Conservation (phyloP, 192 early-diverging fungal genomes). For the Gryganskiella cystojenkinii region DNA sequence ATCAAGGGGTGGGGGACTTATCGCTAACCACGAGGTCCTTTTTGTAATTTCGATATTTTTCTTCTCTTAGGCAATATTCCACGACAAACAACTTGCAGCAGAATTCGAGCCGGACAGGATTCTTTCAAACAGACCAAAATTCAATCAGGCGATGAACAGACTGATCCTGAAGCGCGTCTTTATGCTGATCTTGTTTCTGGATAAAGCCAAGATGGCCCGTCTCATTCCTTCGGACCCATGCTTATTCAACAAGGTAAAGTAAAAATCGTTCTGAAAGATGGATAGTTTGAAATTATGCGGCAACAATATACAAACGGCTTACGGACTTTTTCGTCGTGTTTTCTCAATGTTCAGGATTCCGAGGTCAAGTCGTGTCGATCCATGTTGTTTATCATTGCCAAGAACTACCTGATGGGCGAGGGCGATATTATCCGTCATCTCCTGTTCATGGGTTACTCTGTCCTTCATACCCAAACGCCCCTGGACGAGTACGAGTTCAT, state of each 20-base stretch:
- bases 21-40: too few relatives aligned
- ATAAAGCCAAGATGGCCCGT: conserved; percentile 42
- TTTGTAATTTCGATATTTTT: too few relatives aligned
- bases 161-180: conserved; percentile 40
- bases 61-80: conserved; percentile 33
- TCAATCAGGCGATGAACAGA: conserved; percentile 44
- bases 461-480: conserved; percentile 35
- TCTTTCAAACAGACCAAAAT: conserved; percentile 40
- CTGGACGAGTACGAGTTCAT: conserved; percentile 50
- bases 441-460: conserved; percentile 47
- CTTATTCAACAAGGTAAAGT: conserved; percentile 44
- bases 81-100: conserved; percentile 31
- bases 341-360: conserved; percentile 14
- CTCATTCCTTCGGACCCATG: conserved; percentile 53
- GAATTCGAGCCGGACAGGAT: conserved; percentile 45
- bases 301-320: too few relatives aligned
- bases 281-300: too few relatives aligned
- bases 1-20: too few relatives aligned
- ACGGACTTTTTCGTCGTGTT: too few relatives aligned
- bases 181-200: conserved; percentile 53
- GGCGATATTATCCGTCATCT: conserved; percentile 50
- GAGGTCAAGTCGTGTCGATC: conserved; percentile 39
- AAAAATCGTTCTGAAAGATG: background rate
- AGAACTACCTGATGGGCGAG: conserved; percentile 44
- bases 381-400: conserved; percentile 31